A percentile compares a stretch with the other conserved stretches of the same genome.
Evolutionary conservation across 2,329 filamentous ascomycete genomes (phyloP).

Genomic region (Colletotrichum cordylinicola): DNA sequence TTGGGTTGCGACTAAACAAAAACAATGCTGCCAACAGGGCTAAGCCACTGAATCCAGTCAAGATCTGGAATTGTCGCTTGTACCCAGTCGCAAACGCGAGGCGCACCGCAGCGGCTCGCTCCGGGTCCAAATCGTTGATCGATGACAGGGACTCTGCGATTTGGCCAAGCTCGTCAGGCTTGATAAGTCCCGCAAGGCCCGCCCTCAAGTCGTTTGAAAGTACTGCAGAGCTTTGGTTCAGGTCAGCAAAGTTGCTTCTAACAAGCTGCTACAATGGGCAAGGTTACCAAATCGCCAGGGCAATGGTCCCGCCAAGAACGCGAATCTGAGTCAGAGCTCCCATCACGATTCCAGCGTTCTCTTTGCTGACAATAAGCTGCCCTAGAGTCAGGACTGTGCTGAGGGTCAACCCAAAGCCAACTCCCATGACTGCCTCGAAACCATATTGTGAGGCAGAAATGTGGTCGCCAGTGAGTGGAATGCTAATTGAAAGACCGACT

Average conservation of each 20-base stretch:
- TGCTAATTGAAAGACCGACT: conserved; percentile 33
- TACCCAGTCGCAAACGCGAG: background rate
- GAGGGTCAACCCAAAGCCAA: conserved; percentile 40
- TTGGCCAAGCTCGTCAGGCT: background rate
- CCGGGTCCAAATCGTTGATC: background rate
- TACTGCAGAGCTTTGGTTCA: background rate
- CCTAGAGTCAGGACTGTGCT: conserved; percentile 35
- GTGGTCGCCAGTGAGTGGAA: conserved; percentile 23
- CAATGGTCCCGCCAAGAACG: conserved; percentile 42
- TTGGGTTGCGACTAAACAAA: background rate
- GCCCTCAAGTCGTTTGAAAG: background rate
- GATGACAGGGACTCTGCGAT: background rate
- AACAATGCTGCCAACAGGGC: background rate
- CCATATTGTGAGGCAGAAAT: conserved; percentile 27
- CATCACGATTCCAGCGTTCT: conserved; percentile 35
- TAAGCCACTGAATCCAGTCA: background rate
- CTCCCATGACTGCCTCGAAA: conserved; percentile 40
- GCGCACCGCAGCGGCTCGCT: background rate
- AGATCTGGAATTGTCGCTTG: background rate
- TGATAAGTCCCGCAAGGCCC: background rate
- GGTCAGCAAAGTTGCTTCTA: conserved; percentile 27
- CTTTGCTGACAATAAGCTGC: conserved; percentile 30
- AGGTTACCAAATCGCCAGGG: conserved; percentile 36
- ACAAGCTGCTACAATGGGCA: background rate
- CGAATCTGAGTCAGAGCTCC: conserved; percentile 43